A percentile compares a stretch with the other conserved stretches of the same genome.
phyloP scores from a whole-genome alignment of 1,284 basidiomycete species.

The Cutaneotrichosporon curvatum region DNA sequence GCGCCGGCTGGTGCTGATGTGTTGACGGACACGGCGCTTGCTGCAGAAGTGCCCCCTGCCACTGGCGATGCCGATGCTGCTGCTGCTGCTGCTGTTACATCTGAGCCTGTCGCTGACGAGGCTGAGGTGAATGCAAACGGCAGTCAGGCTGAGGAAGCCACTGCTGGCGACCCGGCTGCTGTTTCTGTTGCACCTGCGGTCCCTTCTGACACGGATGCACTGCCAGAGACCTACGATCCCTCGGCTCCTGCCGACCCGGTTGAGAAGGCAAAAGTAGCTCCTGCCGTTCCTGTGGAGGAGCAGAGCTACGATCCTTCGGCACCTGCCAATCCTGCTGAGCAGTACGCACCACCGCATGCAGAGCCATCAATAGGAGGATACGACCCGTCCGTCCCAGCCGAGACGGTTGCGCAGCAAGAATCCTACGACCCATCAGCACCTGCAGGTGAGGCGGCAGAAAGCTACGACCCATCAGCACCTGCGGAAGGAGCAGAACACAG shows the following conservation, averaged over 20 bases:
- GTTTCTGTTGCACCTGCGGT: neutral
- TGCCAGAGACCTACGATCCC: constrained; percentile 4
- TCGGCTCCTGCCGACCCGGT: constrained; percentile 2
- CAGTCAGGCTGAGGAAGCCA: neutral
- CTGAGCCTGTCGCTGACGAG: neutral
- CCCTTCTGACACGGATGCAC: neutral
- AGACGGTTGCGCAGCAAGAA: neutral
- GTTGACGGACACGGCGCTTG: constrained; percentile 3
- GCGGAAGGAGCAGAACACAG: neutral
- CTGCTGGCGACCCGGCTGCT: neutral
- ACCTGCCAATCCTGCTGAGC: neutral
- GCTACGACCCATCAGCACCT: neutral
- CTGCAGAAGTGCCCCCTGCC: neutral
- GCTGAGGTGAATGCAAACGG: neutral
- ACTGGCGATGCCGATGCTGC: neutral
- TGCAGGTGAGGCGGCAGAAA: neutral
- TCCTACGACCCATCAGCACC: constrained; percentile 6
- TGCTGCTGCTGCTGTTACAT: neutral
- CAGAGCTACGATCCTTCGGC: constrained; percentile 5
- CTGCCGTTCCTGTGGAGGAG: neutral
- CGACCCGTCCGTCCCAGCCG: neutral
- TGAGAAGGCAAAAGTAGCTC: neutral
- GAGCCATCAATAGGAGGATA: neutral
- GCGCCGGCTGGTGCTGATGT: no score
- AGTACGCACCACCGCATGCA: neutral